Percentiles rank a stretch among this genome's conserved stretches.
phyloP scores from a whole-genome alignment of 2,329 filamentous ascomycete species.

The Cordyceps pruinosa region DNA sequence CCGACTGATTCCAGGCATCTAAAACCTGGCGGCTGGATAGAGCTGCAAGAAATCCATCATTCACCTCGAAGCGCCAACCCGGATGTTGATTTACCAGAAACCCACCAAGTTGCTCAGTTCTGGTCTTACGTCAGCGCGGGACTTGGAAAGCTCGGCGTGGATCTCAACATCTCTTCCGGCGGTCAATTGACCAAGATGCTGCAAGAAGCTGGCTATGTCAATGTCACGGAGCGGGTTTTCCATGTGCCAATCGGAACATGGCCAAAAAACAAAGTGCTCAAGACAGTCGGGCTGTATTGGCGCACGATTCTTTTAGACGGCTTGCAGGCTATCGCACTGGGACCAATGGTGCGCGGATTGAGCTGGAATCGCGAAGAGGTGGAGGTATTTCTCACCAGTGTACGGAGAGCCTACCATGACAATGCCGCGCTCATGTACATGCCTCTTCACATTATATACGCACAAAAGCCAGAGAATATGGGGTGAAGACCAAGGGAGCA shows the following conservation, averaged over 20 bases:
- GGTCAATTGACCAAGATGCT: slow-evolving; percentile 37
- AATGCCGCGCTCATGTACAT: slow-evolving; percentile 43
- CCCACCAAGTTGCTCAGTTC: slow-evolving; percentile 39
- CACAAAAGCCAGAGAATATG: slow-evolving; percentile 39
- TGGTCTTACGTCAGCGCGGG: slow-evolving; percentile 40
- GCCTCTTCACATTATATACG: slow-evolving; percentile 49
- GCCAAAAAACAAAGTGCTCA: slow-evolving; percentile 44
- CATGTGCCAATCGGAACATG: slow-evolving; percentile 49
- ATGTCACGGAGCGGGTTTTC: slow-evolving; percentile 43
- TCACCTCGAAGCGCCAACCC: slow-evolving; percentile 37
- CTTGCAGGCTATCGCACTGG: slow-evolving; percentile 44
- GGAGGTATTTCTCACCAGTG: slow-evolving; percentile 40
- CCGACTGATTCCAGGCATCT: slow-evolving; percentile 35
- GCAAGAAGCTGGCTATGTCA: slow-evolving; percentile 44
- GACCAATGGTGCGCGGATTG: slow-evolving; percentile 43
- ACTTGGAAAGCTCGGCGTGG: slow-evolving; percentile 37
- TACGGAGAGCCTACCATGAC: slow-evolving; percentile 42
- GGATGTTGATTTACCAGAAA: slow-evolving; percentile 29
- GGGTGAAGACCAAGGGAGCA: not conserved
- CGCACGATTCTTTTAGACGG: slow-evolving; percentile 43
- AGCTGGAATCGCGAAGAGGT: slow-evolving; percentile 42
- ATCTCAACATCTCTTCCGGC: slow-evolving; percentile 37
- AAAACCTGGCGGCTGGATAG: slow-evolving; percentile 48
- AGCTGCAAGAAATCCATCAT: slow-evolving; percentile 48
- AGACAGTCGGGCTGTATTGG: slow-evolving; percentile 46